Evolutionary conservation across 2,329 filamentous ascomycete species (phyloP).

Genomic region (Fusarium mundagurra): DNA sequence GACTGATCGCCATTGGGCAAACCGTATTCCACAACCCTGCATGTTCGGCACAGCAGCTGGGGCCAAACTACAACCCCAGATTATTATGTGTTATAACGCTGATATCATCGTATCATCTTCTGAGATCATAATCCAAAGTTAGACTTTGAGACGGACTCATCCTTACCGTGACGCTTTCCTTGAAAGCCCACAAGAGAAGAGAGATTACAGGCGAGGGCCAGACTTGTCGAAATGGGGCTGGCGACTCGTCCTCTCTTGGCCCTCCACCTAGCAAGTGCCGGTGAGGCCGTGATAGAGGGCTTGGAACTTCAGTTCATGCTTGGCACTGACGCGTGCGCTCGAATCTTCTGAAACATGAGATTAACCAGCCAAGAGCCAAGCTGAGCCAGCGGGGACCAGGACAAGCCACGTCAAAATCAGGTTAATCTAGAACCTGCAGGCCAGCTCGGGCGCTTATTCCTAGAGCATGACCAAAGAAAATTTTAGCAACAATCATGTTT

Average conservation of each 20-base stretch:
- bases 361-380: slow-evolving; percentile 20
- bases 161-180: neutral
- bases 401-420: slow-evolving; percentile 24
- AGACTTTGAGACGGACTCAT: slow-evolving; percentile 10
- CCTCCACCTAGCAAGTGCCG: slow-evolving; percentile 34
- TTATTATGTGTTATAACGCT: slow-evolving; percentile 12
- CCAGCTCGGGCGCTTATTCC: slow-evolving; percentile 3
- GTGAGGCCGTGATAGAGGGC: slow-evolving; percentile 19
- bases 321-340: slow-evolving; percentile 41
- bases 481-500: slow-evolving; percentile 15
- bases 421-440: slow-evolving; percentile 7
- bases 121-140: slow-evolving; percentile 23
- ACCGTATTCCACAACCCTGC: slow-evolving; percentile 10
- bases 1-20: slow-evolving; percentile 19
- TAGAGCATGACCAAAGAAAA: neutral
- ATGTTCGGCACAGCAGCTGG: slow-evolving; percentile 1
- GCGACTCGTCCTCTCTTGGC: slow-evolving; percentile 33
- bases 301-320: slow-evolving; percentile 24
- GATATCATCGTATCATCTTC: slow-evolving; percentile 29
- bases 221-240: slow-evolving; percentile 14
- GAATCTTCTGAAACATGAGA: slow-evolving; percentile 22
- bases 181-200: neutral
- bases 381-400: slow-evolving; percentile 4
- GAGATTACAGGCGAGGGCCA: neutral
- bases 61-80: slow-evolving; percentile 6